Evolutionary conservation across 208 protist species (phyloP).

Genomic region (Leishmania turanica): DNA sequence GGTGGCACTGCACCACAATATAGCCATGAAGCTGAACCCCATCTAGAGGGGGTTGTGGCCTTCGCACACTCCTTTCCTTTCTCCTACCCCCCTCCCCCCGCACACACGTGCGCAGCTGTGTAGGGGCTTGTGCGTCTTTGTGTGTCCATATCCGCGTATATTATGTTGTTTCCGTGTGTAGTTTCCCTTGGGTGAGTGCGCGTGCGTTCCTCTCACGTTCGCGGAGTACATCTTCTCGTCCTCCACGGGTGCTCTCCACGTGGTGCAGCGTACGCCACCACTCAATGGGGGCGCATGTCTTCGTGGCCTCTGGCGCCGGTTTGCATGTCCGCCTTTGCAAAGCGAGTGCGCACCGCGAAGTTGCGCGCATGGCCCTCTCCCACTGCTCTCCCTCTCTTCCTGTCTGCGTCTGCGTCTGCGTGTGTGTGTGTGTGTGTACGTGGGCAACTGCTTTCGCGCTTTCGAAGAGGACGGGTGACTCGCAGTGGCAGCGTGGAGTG

Average conservation of each 20-base stretch:
- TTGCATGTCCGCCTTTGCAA: too few species aligned
- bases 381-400: too few species aligned
- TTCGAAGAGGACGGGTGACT: not conserved
- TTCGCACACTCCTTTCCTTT: too few species aligned
- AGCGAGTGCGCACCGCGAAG: too few species aligned
- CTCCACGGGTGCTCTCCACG: too few species aligned
- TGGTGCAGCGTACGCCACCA: not conserved
- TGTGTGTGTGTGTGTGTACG: not conserved
- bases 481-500: too few species aligned
- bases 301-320: too few species aligned
- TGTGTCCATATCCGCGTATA: not conserved
- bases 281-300: too few species aligned
- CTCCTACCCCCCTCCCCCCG: not conserved
- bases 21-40: slow-evolving; percentile 18
- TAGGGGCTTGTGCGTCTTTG: not conserved
- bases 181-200: not conserved
- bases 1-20: slow-evolving; percentile 12
- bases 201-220: not conserved
- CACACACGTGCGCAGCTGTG: not conserved
- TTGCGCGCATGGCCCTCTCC: too few species aligned
- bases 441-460: not conserved
- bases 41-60: not conserved
- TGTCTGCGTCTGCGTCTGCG: not conserved
- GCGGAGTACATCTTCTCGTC: not conserved
- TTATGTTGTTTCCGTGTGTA: not conserved